Evolutionary conservation across 805 yeast genomes (phyloP).

Genomic region (Lachancea meyersii): DNA sequence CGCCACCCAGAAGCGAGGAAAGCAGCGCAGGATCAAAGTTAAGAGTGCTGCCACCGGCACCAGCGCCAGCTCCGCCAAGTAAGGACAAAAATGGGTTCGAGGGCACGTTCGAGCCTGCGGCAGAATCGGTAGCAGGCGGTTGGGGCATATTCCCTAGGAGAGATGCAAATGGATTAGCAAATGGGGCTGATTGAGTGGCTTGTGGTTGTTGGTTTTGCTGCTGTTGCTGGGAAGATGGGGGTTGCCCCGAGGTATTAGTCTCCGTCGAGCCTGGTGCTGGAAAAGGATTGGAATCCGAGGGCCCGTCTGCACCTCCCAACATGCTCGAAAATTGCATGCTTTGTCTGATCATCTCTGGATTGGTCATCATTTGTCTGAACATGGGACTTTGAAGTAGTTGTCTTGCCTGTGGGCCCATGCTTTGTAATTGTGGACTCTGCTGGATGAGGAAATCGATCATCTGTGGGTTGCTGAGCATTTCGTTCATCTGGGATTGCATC

Average conservation of each 20-base stretch:
- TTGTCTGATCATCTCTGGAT: slow-evolving; percentile 80
- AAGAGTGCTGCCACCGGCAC: slow-evolving; percentile 22
- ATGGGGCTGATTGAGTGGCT: neutral
- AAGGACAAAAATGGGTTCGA: slow-evolving; percentile 40
- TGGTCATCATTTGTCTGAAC: slow-evolving; percentile 70
- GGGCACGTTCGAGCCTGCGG: neutral
- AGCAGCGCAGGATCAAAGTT: slow-evolving; percentile 45
- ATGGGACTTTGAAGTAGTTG: slow-evolving; percentile 78
- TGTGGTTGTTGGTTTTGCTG: slow-evolving; percentile 19
- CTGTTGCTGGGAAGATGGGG: slow-evolving; percentile 15
- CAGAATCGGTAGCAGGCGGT: neutral
- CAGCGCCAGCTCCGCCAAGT: slow-evolving; percentile 18
- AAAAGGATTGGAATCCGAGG: slow-evolving; percentile 31
- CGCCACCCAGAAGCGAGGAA: slow-evolving; percentile 35
- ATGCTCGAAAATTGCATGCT: slow-evolving; percentile 69
- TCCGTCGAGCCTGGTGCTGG: slow-evolving; percentile 45
- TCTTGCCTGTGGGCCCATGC: slow-evolving; percentile 86
- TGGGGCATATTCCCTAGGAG: slow-evolving; percentile 32
- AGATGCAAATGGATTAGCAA: slow-evolving; percentile 47
- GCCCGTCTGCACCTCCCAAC: slow-evolving; percentile 33
- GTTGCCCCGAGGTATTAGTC: slow-evolving; percentile 9
- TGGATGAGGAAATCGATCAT: slow-evolving; percentile 77
- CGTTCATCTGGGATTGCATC: slow-evolving; percentile 75
- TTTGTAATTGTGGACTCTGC: slow-evolving; percentile 76
- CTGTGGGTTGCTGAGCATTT: slow-evolving; percentile 79